Evolutionary conservation across 257 asterid species (phyloP), one percentile per base, ranked within the genome.

Genomic region (Ehretia macrophylla): DNA sequence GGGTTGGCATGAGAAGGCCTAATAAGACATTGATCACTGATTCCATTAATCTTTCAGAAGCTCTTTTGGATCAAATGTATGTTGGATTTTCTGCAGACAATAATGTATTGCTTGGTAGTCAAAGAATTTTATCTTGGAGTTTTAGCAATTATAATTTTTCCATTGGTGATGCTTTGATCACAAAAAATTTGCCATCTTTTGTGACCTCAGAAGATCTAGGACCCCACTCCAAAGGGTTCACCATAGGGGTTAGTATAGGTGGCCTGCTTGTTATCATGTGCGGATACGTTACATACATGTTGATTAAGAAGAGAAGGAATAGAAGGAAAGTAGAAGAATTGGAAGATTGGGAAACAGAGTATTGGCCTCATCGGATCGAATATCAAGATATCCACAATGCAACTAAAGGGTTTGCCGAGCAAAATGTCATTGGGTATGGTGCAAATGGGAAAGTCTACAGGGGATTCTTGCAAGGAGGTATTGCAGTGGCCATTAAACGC

Each of bases 311-410:
- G 63, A 59, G 19, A n/a, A 67, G 66, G 59, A 67, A 67, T 23
- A 69, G 59, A 58, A 67, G 58, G 65, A 74, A 75, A 20, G 72
- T 67, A 70, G 90, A 63, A 37, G 87, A 87, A 10, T 82, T 76
- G 79, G 94, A 87, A 71, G 94, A 82, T 54, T 84, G 94, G 95
- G 95, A 87, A 60, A 63, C 78, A 58, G 94, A 87, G 63, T 87
- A 87, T 54, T 87, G 96, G 96, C 96, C 96, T 3, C 94, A 87
- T 55, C 77, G 84, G 61, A 77, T 87, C 32, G 55, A 69, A 51
- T 87, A 82, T 57, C 87, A 69, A 51, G 90, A 84, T 66, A 85
- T 87, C 47, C 85, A 84, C 22, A 73, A 77, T 1, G 95, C 90
- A 17, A 87, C 94, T 0, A 80, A 84, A 55, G 70, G 68, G 20